These are phyloP conservation scores for Candolleomyces eurysporus DNA, from an alignment of 768 basidiomycete species.

Conservation along the genomic window DNA sequence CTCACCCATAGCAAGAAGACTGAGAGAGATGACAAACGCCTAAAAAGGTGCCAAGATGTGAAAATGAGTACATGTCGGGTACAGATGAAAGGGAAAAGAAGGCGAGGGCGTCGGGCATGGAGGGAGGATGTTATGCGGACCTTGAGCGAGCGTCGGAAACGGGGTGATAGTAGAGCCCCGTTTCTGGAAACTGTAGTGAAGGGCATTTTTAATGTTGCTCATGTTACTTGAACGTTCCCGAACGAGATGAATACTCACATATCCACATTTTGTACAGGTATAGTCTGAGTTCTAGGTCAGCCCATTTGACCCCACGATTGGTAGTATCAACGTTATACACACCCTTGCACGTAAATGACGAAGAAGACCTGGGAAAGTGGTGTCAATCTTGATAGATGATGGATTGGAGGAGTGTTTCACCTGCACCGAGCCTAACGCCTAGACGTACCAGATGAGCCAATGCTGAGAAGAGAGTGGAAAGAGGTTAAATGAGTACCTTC, in stretches of 20 bases:
- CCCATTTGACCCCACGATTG: background rate
- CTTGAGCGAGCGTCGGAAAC: conserved; percentile 5
- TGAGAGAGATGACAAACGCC: conserved; percentile 2
- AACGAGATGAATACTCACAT: conserved; percentile 16
- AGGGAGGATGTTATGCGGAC: background rate
- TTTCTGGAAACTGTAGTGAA: background rate
- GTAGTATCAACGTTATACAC: conserved; percentile 4
- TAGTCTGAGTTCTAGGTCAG: conserved; percentile 15
- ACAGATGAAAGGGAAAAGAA: too few species aligned
- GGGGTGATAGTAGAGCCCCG: background rate
- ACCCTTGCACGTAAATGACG: conserved; percentile 30
- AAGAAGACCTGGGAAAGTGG: conserved; percentile 18
- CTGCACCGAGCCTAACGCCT: conserved; percentile 23
- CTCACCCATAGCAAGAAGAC: conserved; percentile 7
- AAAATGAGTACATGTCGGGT: background rate
- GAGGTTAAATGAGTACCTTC: conserved; percentile 17
- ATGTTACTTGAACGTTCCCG: background rate
- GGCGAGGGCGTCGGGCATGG: too few species aligned
- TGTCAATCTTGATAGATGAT: background rate
- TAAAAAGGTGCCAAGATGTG: background rate
- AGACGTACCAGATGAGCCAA: background rate
- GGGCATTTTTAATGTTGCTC: background rate
- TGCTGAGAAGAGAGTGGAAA: background rate
- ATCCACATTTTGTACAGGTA: conserved; percentile 32
- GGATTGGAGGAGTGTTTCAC: conserved; percentile 2